Evolutionary conservation across 805 yeast genomes (phyloP).

Genomic region (Yamadazyma phyllophila): DNA sequence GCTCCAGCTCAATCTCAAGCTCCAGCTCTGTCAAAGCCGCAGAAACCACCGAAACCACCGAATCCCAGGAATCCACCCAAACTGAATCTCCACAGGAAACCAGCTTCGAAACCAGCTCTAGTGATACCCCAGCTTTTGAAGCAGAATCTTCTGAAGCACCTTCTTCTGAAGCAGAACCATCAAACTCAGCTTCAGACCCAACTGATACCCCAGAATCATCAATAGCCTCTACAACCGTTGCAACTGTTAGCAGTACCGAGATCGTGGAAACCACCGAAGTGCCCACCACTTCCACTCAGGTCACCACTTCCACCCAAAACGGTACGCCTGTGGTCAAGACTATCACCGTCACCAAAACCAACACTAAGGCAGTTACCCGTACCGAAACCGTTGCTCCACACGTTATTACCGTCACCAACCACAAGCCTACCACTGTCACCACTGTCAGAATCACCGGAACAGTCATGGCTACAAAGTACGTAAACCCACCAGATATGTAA

Average conservation of each 20-base stretch:
- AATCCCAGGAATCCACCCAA: not conserved
- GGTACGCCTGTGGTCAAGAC: conserved; percentile 8
- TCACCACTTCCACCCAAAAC: conserved; percentile 1
- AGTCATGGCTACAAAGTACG: conserved; percentile 13
- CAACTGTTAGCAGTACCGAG: not conserved
- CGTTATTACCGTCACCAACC: conserved; percentile 12
- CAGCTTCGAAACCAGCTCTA: too few species aligned
- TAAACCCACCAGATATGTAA: conserved; percentile 11
- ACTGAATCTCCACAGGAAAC: too few species aligned
- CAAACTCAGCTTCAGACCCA: not conserved
- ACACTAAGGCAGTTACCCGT: conserved; percentile 6
- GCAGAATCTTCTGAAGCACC: not conserved
- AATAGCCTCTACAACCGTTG: not conserved
- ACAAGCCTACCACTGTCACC: conserved; percentile 14
- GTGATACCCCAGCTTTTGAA: not conserved
- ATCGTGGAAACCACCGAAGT: conserved; percentile 2
- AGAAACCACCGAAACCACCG: conserved; percentile 1
- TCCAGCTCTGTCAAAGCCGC: too few species aligned
- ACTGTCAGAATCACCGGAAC: conserved; percentile 16
- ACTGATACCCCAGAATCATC: not conserved
- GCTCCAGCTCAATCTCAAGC: not conserved
- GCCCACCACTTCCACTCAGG: not conserved
- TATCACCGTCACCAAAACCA: conserved; percentile 6
- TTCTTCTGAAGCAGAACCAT: not conserved
- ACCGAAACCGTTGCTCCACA: conserved; percentile 13